Conservation (phyloP, 805 yeast species). For the Saccharomycopsis schoenii region DNA sequence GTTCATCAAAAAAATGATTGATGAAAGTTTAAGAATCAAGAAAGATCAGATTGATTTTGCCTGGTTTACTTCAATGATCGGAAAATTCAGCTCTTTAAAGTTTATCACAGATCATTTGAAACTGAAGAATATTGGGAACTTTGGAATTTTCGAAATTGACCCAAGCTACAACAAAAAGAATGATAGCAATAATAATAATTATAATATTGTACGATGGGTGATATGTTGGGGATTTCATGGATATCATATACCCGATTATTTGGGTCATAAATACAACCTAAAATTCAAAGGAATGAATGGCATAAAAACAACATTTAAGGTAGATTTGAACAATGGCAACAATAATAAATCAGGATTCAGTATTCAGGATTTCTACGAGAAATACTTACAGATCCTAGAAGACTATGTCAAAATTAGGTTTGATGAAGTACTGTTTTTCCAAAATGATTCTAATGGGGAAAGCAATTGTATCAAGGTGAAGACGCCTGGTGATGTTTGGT, state of each 20-base stretch:
- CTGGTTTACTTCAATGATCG: slow-evolving; percentile 32
- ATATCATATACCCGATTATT: slow-evolving; percentile 13
- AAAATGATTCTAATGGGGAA: neutral
- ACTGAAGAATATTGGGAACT: slow-evolving; percentile 3
- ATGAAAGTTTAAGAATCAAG: slow-evolving; percentile 22
- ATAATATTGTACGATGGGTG: slow-evolving; percentile 11
- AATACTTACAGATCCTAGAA: neutral
- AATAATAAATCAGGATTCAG: neutral
- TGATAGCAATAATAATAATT: neutral
- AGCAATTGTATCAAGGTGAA: neutral
- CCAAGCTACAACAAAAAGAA: slow-evolving; percentile 2
- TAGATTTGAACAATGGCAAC: neutral
- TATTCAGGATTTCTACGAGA: neutral
- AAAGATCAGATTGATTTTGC: neutral
- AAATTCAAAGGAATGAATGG: slow-evolving; percentile 14
- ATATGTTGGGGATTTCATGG: slow-evolving; percentile 9
- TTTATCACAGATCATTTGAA: slow-evolving; percentile 8
- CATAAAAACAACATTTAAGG: slow-evolving; percentile 1
- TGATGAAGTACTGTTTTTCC: neutral
- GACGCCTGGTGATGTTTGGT: slow-evolving; percentile 18
- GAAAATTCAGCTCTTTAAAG: slow-evolving; percentile 19
- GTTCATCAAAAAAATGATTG: slow-evolving; percentile 28
- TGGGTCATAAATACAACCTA: slow-evolving; percentile 7
- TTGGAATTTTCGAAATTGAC: slow-evolving; percentile 12
- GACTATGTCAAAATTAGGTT: neutral